Conservation (phyloP, 2,329 filamentous ascomycete species). For the Calonectria crousiana region DNA sequence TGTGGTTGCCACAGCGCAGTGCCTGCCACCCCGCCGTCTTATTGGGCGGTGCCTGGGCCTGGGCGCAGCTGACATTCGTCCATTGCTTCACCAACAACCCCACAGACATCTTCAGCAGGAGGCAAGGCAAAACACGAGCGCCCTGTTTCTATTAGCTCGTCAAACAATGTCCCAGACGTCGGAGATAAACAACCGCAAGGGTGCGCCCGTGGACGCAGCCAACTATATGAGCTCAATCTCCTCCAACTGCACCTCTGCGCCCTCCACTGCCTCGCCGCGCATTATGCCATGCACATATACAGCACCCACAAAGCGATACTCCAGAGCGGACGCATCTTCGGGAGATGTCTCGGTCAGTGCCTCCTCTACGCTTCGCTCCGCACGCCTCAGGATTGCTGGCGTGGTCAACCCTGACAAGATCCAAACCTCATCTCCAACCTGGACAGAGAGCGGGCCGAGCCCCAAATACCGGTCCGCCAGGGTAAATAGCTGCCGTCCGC, state of each 20-base stretch:
- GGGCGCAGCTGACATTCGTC: neutral
- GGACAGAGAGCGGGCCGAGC: constrained; percentile 31
- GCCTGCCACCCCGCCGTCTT: neutral
- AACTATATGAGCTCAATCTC: constrained; percentile 27
- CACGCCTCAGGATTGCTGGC: constrained; percentile 31
- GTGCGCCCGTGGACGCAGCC: neutral
- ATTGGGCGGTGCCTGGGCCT: constrained; percentile 1
- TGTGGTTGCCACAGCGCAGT: constrained; percentile 46
- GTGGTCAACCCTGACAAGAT: constrained; percentile 37
- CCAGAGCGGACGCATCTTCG: neutral
- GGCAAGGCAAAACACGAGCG: neutral
- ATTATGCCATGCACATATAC: constrained; percentile 41
- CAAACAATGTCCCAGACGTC: neutral
- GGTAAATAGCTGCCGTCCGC: constrained; percentile 39
- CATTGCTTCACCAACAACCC: neutral
- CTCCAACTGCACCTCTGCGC: constrained; percentile 3
- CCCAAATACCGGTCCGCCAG: constrained; percentile 33
- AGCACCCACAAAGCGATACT: constrained; percentile 34
- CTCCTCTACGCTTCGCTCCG: neutral
- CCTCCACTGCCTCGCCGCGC: constrained; percentile 31
- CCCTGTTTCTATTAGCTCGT: neutral
- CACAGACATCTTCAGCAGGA: neutral
- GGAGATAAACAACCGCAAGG: neutral
- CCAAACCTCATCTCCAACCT: constrained; percentile 39
- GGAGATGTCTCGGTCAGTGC: neutral